phyloP scores from a whole-genome alignment of 2,329 filamentous ascomycete species.

The Colletotrichum endophyticum region DNA sequence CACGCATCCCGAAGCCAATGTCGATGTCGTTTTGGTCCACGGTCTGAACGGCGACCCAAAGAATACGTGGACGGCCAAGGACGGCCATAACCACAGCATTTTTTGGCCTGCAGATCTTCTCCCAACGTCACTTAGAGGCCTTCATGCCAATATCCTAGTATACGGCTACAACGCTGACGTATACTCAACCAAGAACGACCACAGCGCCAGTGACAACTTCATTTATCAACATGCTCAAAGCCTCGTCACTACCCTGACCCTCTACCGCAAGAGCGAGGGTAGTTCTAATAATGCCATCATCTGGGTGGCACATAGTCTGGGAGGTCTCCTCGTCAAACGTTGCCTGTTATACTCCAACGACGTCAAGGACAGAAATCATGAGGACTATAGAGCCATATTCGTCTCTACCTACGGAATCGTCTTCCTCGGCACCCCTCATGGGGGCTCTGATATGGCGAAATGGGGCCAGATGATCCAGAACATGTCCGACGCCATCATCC shows the following conservation, averaged over 20 bases:
- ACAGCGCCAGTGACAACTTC: slow-evolving; percentile 67
- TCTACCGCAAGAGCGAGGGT: slow-evolving; percentile 64
- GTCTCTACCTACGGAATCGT: slow-evolving; percentile 78
- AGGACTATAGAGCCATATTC: slow-evolving; percentile 71
- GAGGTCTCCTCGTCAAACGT: slow-evolving; percentile 74
- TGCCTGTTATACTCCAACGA: slow-evolving; percentile 72
- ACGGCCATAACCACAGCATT: slow-evolving; percentile 42
- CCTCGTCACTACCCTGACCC: slow-evolving; percentile 65
- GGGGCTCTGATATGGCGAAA: slow-evolving; percentile 69
- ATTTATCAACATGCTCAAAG: slow-evolving; percentile 76
- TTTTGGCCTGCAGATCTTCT: slow-evolving; percentile 76
- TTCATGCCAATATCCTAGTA: slow-evolving; percentile 68
- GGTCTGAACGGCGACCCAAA: slow-evolving; percentile 62
- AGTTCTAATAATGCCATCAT: slow-evolving; percentile 71
- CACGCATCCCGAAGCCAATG: slow-evolving; percentile 61
- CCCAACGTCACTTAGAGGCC: slow-evolving; percentile 60
- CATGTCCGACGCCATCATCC: slow-evolving; percentile 69
- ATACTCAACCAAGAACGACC: slow-evolving; percentile 49
- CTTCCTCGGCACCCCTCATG: slow-evolving; percentile 80
- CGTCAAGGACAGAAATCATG: slow-evolving; percentile 61
- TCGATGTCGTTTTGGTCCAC: slow-evolving; percentile 58
- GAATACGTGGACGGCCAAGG: slow-evolving; percentile 64
- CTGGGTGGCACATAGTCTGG: slow-evolving; percentile 77
- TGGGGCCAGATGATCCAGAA: slow-evolving; percentile 72
- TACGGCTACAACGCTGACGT: slow-evolving; percentile 79